Conservation (phyloP, 805 yeast genomes). For the Candida boleticola region DNA sequence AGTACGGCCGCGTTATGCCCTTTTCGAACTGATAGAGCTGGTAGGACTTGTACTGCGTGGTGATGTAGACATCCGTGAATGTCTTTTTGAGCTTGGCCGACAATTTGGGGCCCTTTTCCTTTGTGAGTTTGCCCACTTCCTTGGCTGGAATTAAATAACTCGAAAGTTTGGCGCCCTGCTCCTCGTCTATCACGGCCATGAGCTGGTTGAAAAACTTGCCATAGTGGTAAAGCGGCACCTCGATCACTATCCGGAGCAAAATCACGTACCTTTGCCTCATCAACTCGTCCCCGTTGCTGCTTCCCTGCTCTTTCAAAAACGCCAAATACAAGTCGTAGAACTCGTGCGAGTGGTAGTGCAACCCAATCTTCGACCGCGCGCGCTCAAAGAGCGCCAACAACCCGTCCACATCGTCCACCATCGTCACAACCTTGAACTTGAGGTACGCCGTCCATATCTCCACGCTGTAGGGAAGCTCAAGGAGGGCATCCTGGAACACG, state of each 20-base stretch:
- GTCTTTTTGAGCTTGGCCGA: slow-evolving; percentile 41
- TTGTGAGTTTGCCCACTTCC: slow-evolving; percentile 16
- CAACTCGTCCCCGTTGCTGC: slow-evolving; percentile 14
- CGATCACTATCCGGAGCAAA: slow-evolving; percentile 48
- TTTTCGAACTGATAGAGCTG: slow-evolving; percentile 52
- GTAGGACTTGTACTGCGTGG: slow-evolving; percentile 52
- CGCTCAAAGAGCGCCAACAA: slow-evolving; percentile 40
- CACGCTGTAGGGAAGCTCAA: slow-evolving; percentile 41
- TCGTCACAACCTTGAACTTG: slow-evolving; percentile 35
- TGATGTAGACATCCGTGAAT: slow-evolving; percentile 51
- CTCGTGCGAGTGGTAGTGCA: slow-evolving; percentile 48
- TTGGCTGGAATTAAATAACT: slow-evolving; percentile 9
- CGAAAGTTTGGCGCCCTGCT: neutral
- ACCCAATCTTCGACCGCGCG: slow-evolving; percentile 50
- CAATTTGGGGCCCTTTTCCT: slow-evolving; percentile 13
- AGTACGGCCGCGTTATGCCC: slow-evolving; percentile 35
- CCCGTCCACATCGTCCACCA: slow-evolving; percentile 22
- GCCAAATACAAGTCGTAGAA: slow-evolving; percentile 51
- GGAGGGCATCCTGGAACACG: slow-evolving; percentile 40
- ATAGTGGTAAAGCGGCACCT: slow-evolving; percentile 56
- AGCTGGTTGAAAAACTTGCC: slow-evolving; percentile 42
- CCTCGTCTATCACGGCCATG: slow-evolving; percentile 19
- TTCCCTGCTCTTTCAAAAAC: slow-evolving; percentile 32
- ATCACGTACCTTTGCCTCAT: slow-evolving; percentile 34
- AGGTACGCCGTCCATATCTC: slow-evolving; percentile 53